These are phyloP conservation scores for Sicyos baderoa DNA, from an alignment of 306 rosid species.

Conservation along the genomic window DNA sequence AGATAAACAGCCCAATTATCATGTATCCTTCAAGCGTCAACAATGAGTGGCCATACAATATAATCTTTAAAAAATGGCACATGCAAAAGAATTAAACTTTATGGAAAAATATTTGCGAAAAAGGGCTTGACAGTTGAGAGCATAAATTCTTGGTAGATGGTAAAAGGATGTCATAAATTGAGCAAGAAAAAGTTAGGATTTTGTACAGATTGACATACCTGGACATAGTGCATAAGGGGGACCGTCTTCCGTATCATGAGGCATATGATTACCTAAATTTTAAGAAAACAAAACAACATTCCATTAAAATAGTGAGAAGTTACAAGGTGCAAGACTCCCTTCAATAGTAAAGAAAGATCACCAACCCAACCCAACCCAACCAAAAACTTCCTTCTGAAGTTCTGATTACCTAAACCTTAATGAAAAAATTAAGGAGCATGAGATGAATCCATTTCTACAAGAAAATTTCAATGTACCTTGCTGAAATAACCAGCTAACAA, in stretches of 20 bases:
- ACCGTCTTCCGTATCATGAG: constrained; percentile 91
- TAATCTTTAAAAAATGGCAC: neutral
- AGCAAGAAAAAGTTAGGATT: neutral
- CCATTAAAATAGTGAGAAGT: neutral
- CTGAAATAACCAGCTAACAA: constrained; percentile 91
- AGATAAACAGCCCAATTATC: neutral
- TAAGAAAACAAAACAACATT: too few relatives aligned
- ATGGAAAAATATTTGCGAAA: neutral
- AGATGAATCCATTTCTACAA: constrained; percentile 13
- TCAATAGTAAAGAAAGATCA: neutral
- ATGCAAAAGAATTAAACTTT: neutral
- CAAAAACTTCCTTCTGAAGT: constrained; percentile 33
- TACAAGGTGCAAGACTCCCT: neutral
- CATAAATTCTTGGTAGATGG: neutral
- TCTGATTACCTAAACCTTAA: constrained; percentile 29
- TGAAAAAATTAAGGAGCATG: neutral
- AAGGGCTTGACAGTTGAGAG: neutral
- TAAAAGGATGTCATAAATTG: neutral
- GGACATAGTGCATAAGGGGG: constrained; percentile 91
- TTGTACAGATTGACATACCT: constrained; percentile 39
- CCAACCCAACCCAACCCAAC: constrained; percentile 5
- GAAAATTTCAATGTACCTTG: constrained; percentile 45
- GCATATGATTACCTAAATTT: constrained; percentile 73
- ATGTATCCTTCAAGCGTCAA: neutral
- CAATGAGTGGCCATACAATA: neutral